A percentile compares a stretch with the other conserved stretches of the same genome.
These are phyloP conservation scores for Vicia villosa DNA, from an alignment of 306 rosid genomes.

Conservation along the genomic window DNA sequence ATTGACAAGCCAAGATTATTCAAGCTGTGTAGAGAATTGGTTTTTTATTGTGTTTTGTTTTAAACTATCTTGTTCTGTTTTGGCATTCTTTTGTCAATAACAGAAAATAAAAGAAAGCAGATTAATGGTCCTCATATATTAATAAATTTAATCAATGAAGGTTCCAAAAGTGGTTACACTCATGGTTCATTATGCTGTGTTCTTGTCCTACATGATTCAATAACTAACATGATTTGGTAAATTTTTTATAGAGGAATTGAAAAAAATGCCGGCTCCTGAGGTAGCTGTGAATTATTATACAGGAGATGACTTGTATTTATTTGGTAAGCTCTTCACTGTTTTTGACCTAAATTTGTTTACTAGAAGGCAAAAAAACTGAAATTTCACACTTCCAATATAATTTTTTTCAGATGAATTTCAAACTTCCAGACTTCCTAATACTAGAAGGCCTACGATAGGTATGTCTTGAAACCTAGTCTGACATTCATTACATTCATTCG, in stretches of 20 bases:
- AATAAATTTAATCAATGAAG: conserved; percentile 3
- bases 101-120: conserved; percentile 3
- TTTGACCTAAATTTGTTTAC: conserved; percentile 13
- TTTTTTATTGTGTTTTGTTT: not conserved
- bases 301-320: conserved; percentile 81
- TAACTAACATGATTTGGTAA: conserved; percentile 40
- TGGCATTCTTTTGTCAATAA: not conserved
- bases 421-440: conserved; percentile 80
- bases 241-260: conserved; percentile 63
- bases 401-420: conserved; percentile 88
- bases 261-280: conserved; percentile 80
- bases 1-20: conserved; percentile 25
- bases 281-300: conserved; percentile 96
- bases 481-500: not conserved
- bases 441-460: conserved; percentile 95
- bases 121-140: conserved; percentile 19
- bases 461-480: conserved; percentile 34
- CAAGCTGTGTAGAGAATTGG: not conserved
- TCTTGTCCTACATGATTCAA: conserved; percentile 1
- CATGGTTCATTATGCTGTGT: conserved; percentile 18
- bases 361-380: conserved; percentile 3
- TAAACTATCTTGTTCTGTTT: conserved; percentile 7
- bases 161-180: conserved; percentile 4
- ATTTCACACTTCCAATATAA: conserved; percentile 37
- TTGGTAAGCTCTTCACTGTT: conserved; percentile 62